These are phyloP conservation scores for Ophiostoma piceae DNA, from an alignment of 2,329 filamentous ascomycete genomes.

Conservation along the genomic window DNA sequence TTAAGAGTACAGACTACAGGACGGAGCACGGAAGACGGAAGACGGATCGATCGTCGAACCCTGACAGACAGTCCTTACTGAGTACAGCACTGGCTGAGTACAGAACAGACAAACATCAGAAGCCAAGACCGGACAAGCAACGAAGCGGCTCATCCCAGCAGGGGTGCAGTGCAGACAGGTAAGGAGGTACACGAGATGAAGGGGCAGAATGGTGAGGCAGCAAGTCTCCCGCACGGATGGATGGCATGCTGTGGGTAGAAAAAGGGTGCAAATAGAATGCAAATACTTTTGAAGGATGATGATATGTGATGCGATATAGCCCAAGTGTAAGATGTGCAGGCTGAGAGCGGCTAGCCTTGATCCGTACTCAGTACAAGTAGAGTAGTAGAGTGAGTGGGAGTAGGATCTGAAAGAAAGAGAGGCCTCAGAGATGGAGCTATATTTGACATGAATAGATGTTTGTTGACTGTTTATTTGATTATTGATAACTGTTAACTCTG, in stretches of 20 bases:
- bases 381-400: neutral
- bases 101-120: neutral
- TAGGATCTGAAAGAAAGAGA: neutral
- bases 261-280: neutral
- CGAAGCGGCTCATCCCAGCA: constrained; percentile 2
- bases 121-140: constrained; percentile 19
- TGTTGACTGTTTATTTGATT: too few species aligned
- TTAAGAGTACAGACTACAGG: neutral
- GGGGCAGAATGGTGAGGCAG: constrained; percentile 2
- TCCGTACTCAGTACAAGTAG: neutral
- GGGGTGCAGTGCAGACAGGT: neutral
- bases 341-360: neutral
- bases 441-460: too few species aligned
- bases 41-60: neutral
- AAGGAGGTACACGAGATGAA: constrained; percentile 14
- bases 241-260: neutral
- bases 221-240: neutral
- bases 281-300: neutral
- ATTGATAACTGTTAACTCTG: too few species aligned
- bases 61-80: neutral
- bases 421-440: too few species aligned
- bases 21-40: neutral
- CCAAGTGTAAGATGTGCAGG: neutral
- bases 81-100: neutral
- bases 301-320: neutral